These are phyloP conservation scores for Plasmodium fragile DNA, from an alignment of 169 alveolate species.

Conservation along the genomic window DNA sequence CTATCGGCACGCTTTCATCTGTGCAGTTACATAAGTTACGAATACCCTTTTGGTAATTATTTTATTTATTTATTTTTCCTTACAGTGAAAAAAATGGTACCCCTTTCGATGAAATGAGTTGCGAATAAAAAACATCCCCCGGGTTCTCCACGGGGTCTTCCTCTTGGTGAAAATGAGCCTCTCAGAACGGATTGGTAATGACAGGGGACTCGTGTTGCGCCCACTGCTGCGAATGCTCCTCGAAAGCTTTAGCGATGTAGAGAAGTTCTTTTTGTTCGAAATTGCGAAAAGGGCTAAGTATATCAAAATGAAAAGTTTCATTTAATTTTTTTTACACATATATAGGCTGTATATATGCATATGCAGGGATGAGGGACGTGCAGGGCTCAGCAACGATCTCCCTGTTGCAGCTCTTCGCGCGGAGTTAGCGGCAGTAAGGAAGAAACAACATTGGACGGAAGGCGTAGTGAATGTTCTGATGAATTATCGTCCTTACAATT, in stretches of 20 bases:
- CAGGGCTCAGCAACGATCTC: background rate
- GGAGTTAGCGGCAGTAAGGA: background rate
- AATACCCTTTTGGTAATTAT: background rate
- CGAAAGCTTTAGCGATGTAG: conserved; percentile 4
- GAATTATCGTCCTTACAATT: background rate
- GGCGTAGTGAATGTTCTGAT: background rate
- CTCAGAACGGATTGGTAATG: background rate
- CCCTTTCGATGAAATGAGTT: conserved; percentile 4
- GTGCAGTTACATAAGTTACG: background rate
- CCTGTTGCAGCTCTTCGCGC: background rate
- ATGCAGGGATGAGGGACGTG: background rate
- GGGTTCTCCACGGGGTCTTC: background rate
- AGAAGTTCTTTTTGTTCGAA: conserved; percentile 13
- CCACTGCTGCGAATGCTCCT: background rate
- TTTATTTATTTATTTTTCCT: conserved; percentile 2
- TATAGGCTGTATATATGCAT: conserved; percentile 6
- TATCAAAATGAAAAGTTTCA: conserved; percentile 46
- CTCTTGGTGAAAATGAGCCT: conserved; percentile 1
- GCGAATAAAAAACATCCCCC: conserved; percentile 54
- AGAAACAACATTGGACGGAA: background rate
- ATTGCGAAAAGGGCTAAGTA: conserved; percentile 12
- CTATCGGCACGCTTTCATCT: background rate
- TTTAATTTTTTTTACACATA: conserved; percentile 30
- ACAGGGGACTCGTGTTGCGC: background rate
- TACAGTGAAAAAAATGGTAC: conserved; percentile 15